Conservation (phyloP, 164 flowering plant genomes). For the Kalanchoe fedtschenkoi region DNA sequence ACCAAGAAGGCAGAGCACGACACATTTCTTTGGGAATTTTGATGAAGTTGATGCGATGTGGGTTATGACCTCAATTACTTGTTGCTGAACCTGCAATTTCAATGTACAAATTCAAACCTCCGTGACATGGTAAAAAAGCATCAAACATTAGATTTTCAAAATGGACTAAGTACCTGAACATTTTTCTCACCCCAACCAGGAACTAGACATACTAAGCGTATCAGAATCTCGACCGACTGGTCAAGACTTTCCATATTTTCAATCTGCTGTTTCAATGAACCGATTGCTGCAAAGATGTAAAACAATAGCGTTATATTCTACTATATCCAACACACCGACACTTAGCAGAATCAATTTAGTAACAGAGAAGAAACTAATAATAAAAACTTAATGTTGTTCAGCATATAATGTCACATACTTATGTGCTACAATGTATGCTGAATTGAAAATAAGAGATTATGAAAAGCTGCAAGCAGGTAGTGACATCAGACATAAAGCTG, state of each 20-base stretch:
- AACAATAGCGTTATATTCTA: neutral
- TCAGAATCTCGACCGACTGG: slow-evolving; percentile 64
- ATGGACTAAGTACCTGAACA: slow-evolving; percentile 63
- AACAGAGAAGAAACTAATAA: neutral
- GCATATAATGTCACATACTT: no score
- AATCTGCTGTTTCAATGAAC: slow-evolving; percentile 60
- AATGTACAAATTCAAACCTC: neutral
- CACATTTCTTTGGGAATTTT: slow-evolving; percentile 84
- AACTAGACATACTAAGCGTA: slow-evolving; percentile 69
- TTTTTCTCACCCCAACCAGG: slow-evolving; percentile 99
- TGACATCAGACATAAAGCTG: no score
- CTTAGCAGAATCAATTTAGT: neutral
- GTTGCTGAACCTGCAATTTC: slow-evolving; percentile 87
- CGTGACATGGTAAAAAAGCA: neutral
- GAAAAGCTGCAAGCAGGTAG: no score
- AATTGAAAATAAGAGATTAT: no score
- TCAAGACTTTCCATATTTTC: slow-evolving; percentile 58
- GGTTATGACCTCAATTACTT: slow-evolving; percentile 70
- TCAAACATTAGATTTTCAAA: neutral
- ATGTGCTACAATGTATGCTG: no score
- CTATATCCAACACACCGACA: neutral
- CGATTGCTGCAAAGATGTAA: slow-evolving; percentile 55
- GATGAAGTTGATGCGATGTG: slow-evolving; percentile 58
- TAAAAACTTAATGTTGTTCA: no score
- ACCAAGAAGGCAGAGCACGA: slow-evolving; percentile 88